Conservation (phyloP, 2,329 filamentous ascomycete genomes). For the Davidsoniella australis region DNA sequence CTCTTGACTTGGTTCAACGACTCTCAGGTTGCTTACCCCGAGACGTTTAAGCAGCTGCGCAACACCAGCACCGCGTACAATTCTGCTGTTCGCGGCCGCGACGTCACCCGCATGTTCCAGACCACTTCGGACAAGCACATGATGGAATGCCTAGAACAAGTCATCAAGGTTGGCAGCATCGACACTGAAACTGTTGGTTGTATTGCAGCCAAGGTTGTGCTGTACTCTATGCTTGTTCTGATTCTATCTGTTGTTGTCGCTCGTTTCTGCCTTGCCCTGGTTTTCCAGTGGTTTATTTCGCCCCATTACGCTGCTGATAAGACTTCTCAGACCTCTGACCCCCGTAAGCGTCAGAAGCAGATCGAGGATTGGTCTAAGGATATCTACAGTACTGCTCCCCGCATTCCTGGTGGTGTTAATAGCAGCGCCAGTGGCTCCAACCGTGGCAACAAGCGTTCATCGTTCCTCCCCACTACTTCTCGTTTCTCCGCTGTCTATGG, state of each 20-base stretch:
- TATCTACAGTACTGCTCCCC: conserved; percentile 80
- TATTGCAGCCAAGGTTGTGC: conserved; percentile 90
- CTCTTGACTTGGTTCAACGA: conserved; percentile 82
- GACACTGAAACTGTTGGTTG: conserved; percentile 94
- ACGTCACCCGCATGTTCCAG: conserved; percentile 80
- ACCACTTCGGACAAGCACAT: conserved; percentile 60
- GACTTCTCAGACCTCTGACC: conserved; percentile 65
- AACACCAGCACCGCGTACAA: conserved; percentile 44
- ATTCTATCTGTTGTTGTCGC: conserved; percentile 76
- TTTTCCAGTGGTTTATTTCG: conserved; percentile 95
- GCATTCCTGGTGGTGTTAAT: conserved; percentile 57
- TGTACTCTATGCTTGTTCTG: conserved; percentile 82
- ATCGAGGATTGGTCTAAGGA: conserved; percentile 98
- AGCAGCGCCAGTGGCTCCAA: conserved; percentile 49
- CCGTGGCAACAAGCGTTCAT: conserved; percentile 61
- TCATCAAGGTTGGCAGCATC: conserved; percentile 87
- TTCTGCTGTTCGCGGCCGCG: conserved; percentile 56
- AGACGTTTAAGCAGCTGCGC: conserved; percentile 64
- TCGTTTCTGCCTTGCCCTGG: conserved; percentile 73
- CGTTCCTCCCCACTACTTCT: conserved; percentile 85
- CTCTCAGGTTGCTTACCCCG: conserved; percentile 57
- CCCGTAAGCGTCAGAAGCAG: conserved; percentile 72
- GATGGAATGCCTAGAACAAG: conserved; percentile 77
- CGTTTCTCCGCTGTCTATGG: conserved; percentile 86
- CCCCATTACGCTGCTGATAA: conserved; percentile 70